Evolutionary conservation across 78 protist genomes (phyloP).

Genomic region (Cavenderia fasciculata): DNA sequence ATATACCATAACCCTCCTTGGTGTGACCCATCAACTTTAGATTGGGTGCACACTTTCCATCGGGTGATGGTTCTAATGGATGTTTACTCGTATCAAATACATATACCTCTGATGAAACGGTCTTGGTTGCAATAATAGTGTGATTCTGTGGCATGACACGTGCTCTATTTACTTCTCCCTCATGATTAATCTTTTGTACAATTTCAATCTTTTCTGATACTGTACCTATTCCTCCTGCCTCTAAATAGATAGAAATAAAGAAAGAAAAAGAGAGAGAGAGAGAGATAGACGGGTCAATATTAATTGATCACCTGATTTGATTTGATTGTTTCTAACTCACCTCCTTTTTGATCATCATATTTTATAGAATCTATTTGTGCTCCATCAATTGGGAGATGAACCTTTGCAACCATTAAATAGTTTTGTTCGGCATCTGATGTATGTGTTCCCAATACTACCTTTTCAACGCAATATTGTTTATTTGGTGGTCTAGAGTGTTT

Average conservation of each 20-base stretch:
- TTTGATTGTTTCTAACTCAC: neutral
- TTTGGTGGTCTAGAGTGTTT: conserved; percentile 23
- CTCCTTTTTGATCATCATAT: conserved; percentile 85
- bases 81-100: conserved; percentile 94
- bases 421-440: conserved; percentile 95
- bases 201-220: conserved; percentile 80
- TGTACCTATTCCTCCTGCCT: conserved; percentile 82
- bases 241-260: too few relatives aligned
- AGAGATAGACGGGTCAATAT: neutral
- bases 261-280: neutral
- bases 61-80: conserved; percentile 77
- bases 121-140: conserved; percentile 95
- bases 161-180: conserved; percentile 96
- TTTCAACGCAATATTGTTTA: conserved; percentile 83
- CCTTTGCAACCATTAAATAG: conserved; percentile 91
- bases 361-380: conserved; percentile 82
- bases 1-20: conserved; percentile 98
- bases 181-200: conserved; percentile 88
- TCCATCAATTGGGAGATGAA: conserved; percentile 90
- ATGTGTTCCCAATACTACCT: conserved; percentile 96
- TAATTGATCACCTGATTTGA: neutral
- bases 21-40: conserved; percentile 89
- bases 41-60: conserved; percentile 81
- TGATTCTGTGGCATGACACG: conserved; percentile 96
- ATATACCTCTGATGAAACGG: conserved; percentile 88